These are phyloP conservation scores for Antarctomyces pellizariae DNA, from an alignment of 495 filamentous ascomycete species.

Conservation along the genomic window DNA sequence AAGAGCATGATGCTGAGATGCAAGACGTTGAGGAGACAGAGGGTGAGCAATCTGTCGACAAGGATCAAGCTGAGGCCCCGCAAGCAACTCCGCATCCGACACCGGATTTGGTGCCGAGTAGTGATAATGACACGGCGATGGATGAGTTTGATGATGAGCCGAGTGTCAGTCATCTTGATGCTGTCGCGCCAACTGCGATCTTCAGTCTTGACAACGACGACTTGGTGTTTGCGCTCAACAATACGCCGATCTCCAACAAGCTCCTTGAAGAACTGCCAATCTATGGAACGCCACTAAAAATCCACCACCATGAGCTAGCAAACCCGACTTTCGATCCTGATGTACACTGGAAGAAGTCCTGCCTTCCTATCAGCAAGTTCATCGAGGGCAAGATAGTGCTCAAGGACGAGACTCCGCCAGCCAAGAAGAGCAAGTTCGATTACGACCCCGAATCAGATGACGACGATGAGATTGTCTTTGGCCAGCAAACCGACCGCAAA, in stretches of 20 bases:
- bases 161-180: constrained; percentile 18
- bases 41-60: too few relatives aligned
- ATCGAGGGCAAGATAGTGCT: constrained; percentile 59
- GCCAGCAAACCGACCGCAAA: constrained; percentile 17
- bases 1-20: constrained; percentile 12
- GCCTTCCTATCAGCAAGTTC: constrained; percentile 73
- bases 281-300: constrained; percentile 39
- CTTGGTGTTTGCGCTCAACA: constrained; percentile 53
- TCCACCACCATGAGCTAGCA: constrained; percentile 29
- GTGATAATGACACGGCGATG: constrained; percentile 22
- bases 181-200: constrained; percentile 44
- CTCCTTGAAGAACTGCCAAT: constrained; percentile 69
- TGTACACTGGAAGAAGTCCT: constrained; percentile 45
- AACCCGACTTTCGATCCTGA: constrained; percentile 36
- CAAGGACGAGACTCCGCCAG: constrained; percentile 35
- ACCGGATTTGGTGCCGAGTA: constrained; percentile 47
- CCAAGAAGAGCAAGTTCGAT: constrained; percentile 57
- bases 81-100: constrained; percentile 25
- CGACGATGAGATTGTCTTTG: constrained; percentile 27
- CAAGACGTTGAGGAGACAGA: constrained; percentile 10
- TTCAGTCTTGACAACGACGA: constrained; percentile 67
- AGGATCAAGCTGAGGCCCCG: neutral
- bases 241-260: constrained; percentile 53
- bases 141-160: constrained; percentile 23
- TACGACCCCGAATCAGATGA: constrained; percentile 47